Percentiles rank a stretch among this genome's conserved stretches.
Evolutionary conservation across 2,329 filamentous ascomycete species (phyloP).

Genomic region (Sporothrix mexicana): DNA sequence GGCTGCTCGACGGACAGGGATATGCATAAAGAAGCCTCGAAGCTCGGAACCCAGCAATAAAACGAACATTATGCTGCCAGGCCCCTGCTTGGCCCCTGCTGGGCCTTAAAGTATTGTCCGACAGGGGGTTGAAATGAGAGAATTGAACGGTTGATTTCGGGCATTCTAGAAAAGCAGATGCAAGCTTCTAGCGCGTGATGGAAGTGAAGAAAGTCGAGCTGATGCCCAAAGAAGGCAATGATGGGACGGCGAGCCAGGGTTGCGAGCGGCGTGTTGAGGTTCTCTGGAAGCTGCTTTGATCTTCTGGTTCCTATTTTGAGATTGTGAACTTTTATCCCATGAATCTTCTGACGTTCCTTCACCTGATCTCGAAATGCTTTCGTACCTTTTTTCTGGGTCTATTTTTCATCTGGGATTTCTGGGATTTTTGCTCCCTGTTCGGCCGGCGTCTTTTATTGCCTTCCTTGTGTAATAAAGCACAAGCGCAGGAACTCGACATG

Average conservation of each 20-base stretch:
- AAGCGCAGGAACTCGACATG: not conserved
- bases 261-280: conserved; percentile 1
- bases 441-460: conserved; percentile 5
- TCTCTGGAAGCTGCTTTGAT: not conserved
- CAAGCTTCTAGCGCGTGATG: conserved; percentile 45
- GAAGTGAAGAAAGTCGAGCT: not conserved
- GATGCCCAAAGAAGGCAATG: conserved; percentile 11
- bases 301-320: conserved; percentile 26
- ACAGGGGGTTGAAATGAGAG: conserved; percentile 39
- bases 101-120: not conserved
- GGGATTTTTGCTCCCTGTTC: not conserved
- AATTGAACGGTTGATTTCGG: conserved; percentile 17
- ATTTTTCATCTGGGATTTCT: no score
- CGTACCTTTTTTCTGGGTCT: not conserved
- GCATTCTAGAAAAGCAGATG: conserved; percentile 47
- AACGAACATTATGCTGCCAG: conserved; percentile 53
- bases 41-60: conserved; percentile 56
- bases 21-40: conserved; percentile 55
- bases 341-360: not conserved
- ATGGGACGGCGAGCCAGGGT: not conserved
- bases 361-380: not conserved
- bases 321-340: conserved; percentile 3
- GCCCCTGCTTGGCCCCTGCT: conserved; percentile 26
- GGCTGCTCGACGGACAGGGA: conserved; percentile 40
- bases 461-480: conserved; percentile 5